Evolutionary conservation across 140 eudicot genomes (phyloP), one percentile per base, ranked within the genome.

Genomic region (Oenanthe javanica): DNA sequence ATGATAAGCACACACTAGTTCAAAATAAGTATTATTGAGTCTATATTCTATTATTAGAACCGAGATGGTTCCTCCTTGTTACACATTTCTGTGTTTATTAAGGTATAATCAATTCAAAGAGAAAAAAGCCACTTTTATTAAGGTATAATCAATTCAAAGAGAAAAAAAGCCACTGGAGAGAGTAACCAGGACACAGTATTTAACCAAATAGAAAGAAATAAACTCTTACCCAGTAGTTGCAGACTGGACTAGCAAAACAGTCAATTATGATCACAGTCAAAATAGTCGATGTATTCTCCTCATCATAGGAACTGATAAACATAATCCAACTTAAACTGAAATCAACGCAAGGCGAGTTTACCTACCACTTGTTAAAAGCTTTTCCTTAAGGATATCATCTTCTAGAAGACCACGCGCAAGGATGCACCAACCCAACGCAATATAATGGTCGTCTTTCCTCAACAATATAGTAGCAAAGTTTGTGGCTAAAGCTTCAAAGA

Each of bases 361-460:
- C 51, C 83, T 87, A 94, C 97, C 98, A 54, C 82, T 81, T 66
- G 84, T 79, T 63, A 75, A 43, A 70, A 87, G 82, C 55, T 77
- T 88, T 27, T 71, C 83, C 91, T 82, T 85, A 23, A 83, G 79
- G 72, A 75, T 82, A 21, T 94, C 97, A 84, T 80, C 89, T 79
- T 91, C 96, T 38, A 94, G 84, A 73, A 94, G 91, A 79, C 82
- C 85, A 54, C 97, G 94, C 40, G 93, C 90, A 85, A 94, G 91
- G 72, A 86, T 85, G 78, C 98, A 94, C 98, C 98, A 91, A 31
- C 98, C 96, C 76, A 94, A 80, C 21, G 92, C 89, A 83, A 92
- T 86, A 85, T 88, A 87, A 76, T 52, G 98, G 75, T 94, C 98
- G 50, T 91, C 97, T 85, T 85, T 94, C 77, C 93, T 90, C 49